Evolutionary conservation across 73 alveolate genomes (phyloP).

Genomic region (Paramecium sonneborni): DNA sequence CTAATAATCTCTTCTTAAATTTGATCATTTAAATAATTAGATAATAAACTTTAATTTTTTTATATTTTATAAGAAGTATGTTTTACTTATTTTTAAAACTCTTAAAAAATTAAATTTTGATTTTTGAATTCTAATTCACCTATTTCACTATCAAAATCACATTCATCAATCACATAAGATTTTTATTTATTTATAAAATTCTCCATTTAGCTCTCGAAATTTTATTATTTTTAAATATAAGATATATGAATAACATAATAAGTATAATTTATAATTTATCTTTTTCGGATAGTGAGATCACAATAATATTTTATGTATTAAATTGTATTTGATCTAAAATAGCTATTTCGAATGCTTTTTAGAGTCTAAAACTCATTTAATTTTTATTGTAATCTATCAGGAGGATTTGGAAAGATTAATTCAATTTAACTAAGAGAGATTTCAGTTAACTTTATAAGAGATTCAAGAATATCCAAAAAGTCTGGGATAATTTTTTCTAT

Average conservation of each 20-base stretch:
- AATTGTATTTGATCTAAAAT: not conserved
- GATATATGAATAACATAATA: not conserved
- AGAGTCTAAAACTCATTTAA: not conserved
- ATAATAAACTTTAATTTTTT: not conserved
- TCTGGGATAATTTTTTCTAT: not conserved
- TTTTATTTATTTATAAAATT: not conserved
- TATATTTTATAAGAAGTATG: not conserved
- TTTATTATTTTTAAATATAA: not conserved
- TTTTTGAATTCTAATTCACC: not conserved
- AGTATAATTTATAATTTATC: not conserved
- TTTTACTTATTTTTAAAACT: not conserved
- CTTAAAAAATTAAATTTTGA: not conserved
- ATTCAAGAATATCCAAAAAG: not conserved
- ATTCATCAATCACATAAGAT: not conserved
- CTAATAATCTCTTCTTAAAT: not conserved
- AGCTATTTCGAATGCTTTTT: not conserved
- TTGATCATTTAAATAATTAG: not conserved
- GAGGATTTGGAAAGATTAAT: not conserved
- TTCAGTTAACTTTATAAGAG: not conserved
- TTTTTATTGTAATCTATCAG: not conserved
- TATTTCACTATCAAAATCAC: not conserved
- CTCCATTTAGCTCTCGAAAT: not conserved
- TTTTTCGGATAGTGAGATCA: not conserved
- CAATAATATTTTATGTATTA: not conserved
- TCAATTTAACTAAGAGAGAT: not conserved